phyloP scores from a whole-genome alignment of 108 stramenopile genomes.

The Discostella stelligeroides region DNA sequence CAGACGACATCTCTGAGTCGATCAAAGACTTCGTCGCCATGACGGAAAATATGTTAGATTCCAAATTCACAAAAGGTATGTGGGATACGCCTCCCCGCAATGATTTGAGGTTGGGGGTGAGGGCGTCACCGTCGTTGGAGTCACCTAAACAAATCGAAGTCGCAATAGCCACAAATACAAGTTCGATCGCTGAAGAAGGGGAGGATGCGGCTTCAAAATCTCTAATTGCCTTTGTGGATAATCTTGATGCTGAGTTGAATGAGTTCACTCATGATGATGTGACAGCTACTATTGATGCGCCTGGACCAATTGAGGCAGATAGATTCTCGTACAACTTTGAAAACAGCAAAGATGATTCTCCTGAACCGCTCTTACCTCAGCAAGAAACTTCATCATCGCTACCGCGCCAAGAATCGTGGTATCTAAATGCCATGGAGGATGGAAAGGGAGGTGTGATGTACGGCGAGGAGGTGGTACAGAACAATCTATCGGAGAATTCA shows the following conservation, averaged over 20 bases:
- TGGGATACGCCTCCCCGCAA: slow-evolving; percentile 22
- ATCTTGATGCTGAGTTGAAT: slow-evolving; percentile 35
- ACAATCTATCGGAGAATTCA: not conserved
- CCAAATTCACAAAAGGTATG: slow-evolving; percentile 14
- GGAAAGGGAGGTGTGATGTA: slow-evolving; percentile 45
- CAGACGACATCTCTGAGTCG: slow-evolving; percentile 19
- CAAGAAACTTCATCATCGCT: not conserved
- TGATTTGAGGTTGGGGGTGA: not conserved
- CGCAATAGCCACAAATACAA: not conserved
- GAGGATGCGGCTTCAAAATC: slow-evolving; percentile 22
- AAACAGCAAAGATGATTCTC: slow-evolving; percentile 35
- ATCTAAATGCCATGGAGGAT: slow-evolving; percentile 52
- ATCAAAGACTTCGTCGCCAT: slow-evolving; percentile 37
- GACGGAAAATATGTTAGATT: slow-evolving; percentile 34
- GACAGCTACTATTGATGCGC: not conserved
- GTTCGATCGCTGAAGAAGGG: not conserved
- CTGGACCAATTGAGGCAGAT: not conserved
- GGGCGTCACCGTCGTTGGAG: not conserved
- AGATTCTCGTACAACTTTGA: slow-evolving; percentile 25
- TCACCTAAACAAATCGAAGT: not conserved
- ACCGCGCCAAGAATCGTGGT: slow-evolving; percentile 52
- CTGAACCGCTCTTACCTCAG: slow-evolving; percentile 28
- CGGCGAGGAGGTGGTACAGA: not conserved
- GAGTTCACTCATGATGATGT: slow-evolving; percentile 6
- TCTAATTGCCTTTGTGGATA: slow-evolving; percentile 31